phyloP scores from a whole-genome alignment of 1,139 yeast genomes.

The Blastobotrys raffinosifermentans region DNA sequence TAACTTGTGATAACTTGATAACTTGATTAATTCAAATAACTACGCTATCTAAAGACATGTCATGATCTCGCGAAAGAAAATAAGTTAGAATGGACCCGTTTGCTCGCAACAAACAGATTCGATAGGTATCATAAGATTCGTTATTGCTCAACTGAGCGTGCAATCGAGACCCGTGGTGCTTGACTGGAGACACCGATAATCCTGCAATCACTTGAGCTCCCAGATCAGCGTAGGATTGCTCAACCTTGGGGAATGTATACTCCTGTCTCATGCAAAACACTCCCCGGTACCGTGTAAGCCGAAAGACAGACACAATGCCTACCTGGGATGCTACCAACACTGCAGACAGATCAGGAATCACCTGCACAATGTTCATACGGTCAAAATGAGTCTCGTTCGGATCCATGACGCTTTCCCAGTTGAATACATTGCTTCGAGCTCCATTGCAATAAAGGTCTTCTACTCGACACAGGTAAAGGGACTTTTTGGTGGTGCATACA shows the following conservation, averaged over 20 bases:
- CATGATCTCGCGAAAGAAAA: constrained; percentile 10
- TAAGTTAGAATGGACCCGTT: constrained; percentile 20
- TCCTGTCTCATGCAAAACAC: constrained; percentile 59
- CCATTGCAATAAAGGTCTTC: constrained; percentile 48
- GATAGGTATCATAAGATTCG: constrained; percentile 4
- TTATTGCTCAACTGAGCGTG: no score
- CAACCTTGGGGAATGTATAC: constrained; percentile 37
- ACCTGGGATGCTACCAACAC: constrained; percentile 52
- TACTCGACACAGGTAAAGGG: constrained; percentile 39
- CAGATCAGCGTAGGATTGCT: constrained; percentile 9
- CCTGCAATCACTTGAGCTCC: constrained; percentile 4
- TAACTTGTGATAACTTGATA: constrained; percentile 4
- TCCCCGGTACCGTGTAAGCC: constrained; percentile 54
- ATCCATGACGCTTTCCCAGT: constrained; percentile 29
- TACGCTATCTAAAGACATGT: background rate
- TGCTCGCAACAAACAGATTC: background rate
- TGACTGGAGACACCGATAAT: constrained; percentile 3
- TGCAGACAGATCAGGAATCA: constrained; percentile 52
- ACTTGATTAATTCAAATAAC: constrained; percentile 3
- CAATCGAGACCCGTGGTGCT: no score
- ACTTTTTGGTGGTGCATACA: constrained; percentile 33
- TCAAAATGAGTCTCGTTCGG: constrained; percentile 42
- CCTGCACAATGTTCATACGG: constrained; percentile 46
- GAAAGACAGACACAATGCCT: constrained; percentile 52
- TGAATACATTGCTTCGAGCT: constrained; percentile 44